Conservation (phyloP, 371 early-diverging fungal genomes). For the Mortierella polycephala region DNA sequence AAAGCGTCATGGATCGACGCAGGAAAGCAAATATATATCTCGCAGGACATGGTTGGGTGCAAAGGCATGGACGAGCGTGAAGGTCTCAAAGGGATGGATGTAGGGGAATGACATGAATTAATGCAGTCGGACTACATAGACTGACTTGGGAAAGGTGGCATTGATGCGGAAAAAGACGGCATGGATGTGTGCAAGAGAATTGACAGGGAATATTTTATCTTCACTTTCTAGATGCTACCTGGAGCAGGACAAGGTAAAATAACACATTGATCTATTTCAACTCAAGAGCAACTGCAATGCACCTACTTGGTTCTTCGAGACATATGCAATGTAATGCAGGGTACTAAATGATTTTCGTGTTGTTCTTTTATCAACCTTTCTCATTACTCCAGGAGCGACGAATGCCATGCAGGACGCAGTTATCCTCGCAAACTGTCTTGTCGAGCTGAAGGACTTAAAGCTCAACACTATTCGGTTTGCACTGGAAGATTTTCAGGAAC, state of each 20-base stretch:
- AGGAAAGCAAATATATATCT: too few species aligned
- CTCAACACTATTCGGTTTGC: slow-evolving; percentile 2
- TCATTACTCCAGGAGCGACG: slow-evolving; percentile 1
- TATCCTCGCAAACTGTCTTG: slow-evolving; percentile 18
- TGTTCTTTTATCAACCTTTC: neutral
- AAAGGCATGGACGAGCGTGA: too few species aligned
- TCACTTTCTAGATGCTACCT: slow-evolving; percentile 7
- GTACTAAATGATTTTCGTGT: too few species aligned
- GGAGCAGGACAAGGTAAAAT: slow-evolving; percentile 13
- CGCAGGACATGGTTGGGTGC: too few species aligned
- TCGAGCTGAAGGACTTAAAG: slow-evolving; percentile 16
- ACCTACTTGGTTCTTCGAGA: too few species aligned
- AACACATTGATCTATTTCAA: neutral
- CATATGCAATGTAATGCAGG: too few species aligned
- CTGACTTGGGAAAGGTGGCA: too few species aligned
- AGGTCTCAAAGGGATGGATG: too few species aligned
- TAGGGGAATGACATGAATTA: too few species aligned
- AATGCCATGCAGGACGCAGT: slow-evolving; percentile 24
- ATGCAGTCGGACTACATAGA: too few species aligned
- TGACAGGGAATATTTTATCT: neutral
- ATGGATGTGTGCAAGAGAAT: neutral
- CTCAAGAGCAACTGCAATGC: neutral
- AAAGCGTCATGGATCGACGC: too few species aligned
- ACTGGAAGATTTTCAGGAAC: slow-evolving; percentile 1
- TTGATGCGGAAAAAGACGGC: neutral